Evolutionary conservation across 164 flowering plant genomes (phyloP), one percentile per base, ranked within the genome.

Genomic region (Dillenia suffruticosa): DNA sequence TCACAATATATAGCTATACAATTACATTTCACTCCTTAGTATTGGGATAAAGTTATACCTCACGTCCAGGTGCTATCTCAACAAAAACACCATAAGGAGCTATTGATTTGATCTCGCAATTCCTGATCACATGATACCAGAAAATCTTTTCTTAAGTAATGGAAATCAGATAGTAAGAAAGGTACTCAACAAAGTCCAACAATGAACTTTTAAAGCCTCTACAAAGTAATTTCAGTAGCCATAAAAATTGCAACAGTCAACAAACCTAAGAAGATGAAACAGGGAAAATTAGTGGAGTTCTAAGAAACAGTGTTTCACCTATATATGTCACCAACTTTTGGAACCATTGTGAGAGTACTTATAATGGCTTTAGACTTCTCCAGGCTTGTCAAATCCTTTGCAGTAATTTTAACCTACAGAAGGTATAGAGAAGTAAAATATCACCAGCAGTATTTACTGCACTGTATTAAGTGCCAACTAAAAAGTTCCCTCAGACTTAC

Each of bases 11-110:
- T 19, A 19, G 22, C 22, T 19, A 19, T 19, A 19, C 1, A 19
- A 19, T 19, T 19, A 19, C 22, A 19, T 19, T 19, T 19, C 22
- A 19, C 22, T 19, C 22, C 22, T 47, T n/a, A 32, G n/a, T 11
- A 48, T 15, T 26, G 10, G 54, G 16, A 46, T 51, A 46, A 69
- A 62, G 32, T n/a, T 5, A 32, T 80, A 92, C 98, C 98, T 94
- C 99, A 57, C 93, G 84, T 2, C 99, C 99, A 54, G 97, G 96
- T 19, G 95, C 85, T 64, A 94, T 85, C 83, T 94, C 98, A 51
- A 94, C 90, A 81, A 94, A 90, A 64, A 68, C 97, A 66, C 98
- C 98, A 75, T 82, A 94, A 13, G 96, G 80, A 58, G 84, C 84
- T 59, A 89, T 76, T 46, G 91, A 74, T 77, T 90, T 94, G 80